phyloP scores from a whole-genome alignment of 2,329 filamentous ascomycete species.

The Sporothrix globosa region DNA sequence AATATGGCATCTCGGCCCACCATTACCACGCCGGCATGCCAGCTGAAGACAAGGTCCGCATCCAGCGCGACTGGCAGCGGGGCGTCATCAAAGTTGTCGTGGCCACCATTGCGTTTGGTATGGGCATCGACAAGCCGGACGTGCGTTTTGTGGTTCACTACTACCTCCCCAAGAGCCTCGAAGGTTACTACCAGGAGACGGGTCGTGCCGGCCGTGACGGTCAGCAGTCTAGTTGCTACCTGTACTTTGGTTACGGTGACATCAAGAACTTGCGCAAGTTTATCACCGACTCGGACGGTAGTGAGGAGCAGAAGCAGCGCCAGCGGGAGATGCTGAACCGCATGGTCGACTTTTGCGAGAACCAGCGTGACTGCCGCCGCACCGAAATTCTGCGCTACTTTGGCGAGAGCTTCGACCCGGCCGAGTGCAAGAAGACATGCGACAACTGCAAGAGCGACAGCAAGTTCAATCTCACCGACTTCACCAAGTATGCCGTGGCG shows the following conservation, averaged over 20 bases:
- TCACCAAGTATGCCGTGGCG: slow-evolving; percentile 72
- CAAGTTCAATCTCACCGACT: slow-evolving; percentile 73
- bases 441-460: slow-evolving; percentile 84
- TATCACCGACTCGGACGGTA: slow-evolving; percentile 81
- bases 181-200: slow-evolving; percentile 98
- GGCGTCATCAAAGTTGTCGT: slow-evolving; percentile 86
- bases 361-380: slow-evolving; percentile 81
- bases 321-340: slow-evolving; percentile 83
- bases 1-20: slow-evolving; percentile 69
- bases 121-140: slow-evolving; percentile 99
- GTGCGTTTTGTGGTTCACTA: slow-evolving; percentile 97
- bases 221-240: slow-evolving; percentile 80
- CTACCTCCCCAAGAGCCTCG: slow-evolving; percentile 87
- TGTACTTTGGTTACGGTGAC: slow-evolving; percentile 85
- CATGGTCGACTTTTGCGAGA: slow-evolving; percentile 88
- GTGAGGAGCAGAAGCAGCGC: slow-evolving; percentile 75
- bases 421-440: slow-evolving; percentile 74
- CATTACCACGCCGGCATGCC: slow-evolving; percentile 87
- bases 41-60: slow-evolving; percentile 65
- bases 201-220: slow-evolving; percentile 93
- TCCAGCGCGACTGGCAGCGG: slow-evolving; percentile 82
- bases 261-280: slow-evolving; percentile 73
- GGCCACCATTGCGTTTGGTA: slow-evolving; percentile 96
- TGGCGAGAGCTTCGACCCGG: slow-evolving; percentile 75
- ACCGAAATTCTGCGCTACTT: slow-evolving; percentile 93